Base-by-base conservation (phyloP, 2,329 filamentous ascomycete genomes). In the Fusarium sp. region DNA sequence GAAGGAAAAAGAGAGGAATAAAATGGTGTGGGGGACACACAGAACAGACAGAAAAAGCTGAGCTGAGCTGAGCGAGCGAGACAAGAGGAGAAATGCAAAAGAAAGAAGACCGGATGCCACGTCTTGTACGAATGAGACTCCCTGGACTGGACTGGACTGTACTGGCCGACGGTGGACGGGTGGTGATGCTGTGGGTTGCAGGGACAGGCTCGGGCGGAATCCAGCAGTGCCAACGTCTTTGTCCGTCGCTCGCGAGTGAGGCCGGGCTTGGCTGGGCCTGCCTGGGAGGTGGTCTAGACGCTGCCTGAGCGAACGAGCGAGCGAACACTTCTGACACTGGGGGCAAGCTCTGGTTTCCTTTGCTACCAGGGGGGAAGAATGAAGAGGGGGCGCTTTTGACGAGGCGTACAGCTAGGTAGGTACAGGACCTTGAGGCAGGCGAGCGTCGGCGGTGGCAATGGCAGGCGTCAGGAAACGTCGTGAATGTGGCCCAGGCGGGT, bases 121-220 rank as follows among this genome's bases (percentile, higher is more conserved):
- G 76, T 72, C 76, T 78, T 69, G 74, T 76, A 74, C 65, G 72
- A 75, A 72, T 75, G 71, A 70, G 68, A 74, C 72, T 70, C 66
- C 63, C 61, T 75, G 56, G 69, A 47, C 58, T 60, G 45, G 56
- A 54, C 64, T 59, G 52, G 35, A 56, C 57, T 57, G 63, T 30
- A 38, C 54, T 52, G 64, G 64, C 59, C 59, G 59, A 60, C 65
- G 60, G 67, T 27, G 63, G 68, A 65, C 57, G 57, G 70, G 62
- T 73, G 72, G 68, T 74, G 74, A 78, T 78, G 76, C 69, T 76
- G 65, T 74, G 72, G 69, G 76, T 66, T 74, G 66, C 72, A 76
- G 75, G 76, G 76, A 78, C 76, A 70, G 73, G 69, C 75, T 72
- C 54, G 68, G 66, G 66, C 75, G 72, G 74, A 73, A 74, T 76